Evolutionary conservation across 169 alveolate species (phyloP), one percentile per base, ranked within the genome.

Genomic region (Toxoplasma gondii): DNA sequence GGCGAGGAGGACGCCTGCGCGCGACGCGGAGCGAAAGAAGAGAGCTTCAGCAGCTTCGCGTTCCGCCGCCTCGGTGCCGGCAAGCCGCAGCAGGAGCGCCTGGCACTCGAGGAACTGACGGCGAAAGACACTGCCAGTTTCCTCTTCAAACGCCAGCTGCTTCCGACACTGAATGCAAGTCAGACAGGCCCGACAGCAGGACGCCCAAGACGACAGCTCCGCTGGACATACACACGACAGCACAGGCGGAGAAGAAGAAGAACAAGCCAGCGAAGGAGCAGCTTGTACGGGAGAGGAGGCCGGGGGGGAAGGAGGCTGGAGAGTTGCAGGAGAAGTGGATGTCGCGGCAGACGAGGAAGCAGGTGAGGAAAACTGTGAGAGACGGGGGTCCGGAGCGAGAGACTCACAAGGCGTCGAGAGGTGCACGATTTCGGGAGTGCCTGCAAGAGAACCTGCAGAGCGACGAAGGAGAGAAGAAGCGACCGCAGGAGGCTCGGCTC

Each of bases 101-200:
- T 67, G 90, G 64, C 90, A 82, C 64, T 82, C 90, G 17, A 43
- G 67, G 41, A 29, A 82, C 36, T 82, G 90, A 12, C 67, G n/a
- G 34, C 38, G 53, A 41, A 41, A 82, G 24, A 82, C 86, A 19
- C 49, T 38, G 27, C 86, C 86, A 19, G 45, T 78, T 16, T n/a
- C 86, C 86, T 78, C 86, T 41, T 43, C 67, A 31, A 41, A 38
- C 27, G 39, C 90, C n/a, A 43, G 90, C 41, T 82, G 90, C 64
- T 82, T 44, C 38, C 41, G 34, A 67, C 90, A 82, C 19, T 82
- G 44, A 7, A 43, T 27, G 64, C 90, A 82, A 4, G 90, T 82
- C 69, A 82, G 29, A 24, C 90, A 82, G 67, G 4, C 38, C 54
- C 90, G 90, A 36, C 90, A 82, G 36, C 90, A 82, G 36, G 90